Conservation (phyloP, 495 filamentous ascomycete genomes). For the Penicillium dipodomyicola region DNA sequence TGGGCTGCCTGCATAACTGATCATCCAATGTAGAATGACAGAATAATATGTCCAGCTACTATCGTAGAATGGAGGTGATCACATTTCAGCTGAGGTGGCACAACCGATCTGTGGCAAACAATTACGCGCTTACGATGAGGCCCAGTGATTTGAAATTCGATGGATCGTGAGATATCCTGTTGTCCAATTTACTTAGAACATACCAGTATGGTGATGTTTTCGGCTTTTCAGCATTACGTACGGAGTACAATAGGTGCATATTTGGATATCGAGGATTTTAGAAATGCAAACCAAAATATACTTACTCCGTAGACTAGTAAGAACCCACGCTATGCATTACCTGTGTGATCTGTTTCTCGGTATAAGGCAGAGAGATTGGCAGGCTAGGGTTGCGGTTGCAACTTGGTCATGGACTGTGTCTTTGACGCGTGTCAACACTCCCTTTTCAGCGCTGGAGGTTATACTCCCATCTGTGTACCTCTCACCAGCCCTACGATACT, state of each 20-base stretch:
- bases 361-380: neutral
- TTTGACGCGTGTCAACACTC: neutral
- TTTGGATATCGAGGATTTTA: neutral
- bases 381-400: constrained; percentile 11
- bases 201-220: neutral
- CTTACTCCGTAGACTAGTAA: neutral
- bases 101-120: constrained; percentile 15
- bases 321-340: neutral
- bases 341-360: neutral
- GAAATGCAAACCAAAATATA: neutral
- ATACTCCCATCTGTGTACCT: neutral
- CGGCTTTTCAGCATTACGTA: neutral
- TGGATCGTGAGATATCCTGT: neutral
- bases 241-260: neutral
- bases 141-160: neutral
- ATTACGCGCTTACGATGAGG: constrained; percentile 13
- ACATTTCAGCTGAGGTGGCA: constrained; percentile 13
- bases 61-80: constrained; percentile 6
- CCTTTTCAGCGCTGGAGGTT: neutral
- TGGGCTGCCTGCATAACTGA: neutral
- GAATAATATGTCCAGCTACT: neutral
- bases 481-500: neutral
- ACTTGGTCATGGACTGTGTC: neutral
- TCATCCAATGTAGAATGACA: neutral
- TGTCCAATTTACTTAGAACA: neutral